A percentile compares a stretch with the other conserved stretches of the same genome.
Evolutionary conservation across 2,329 filamentous ascomycete species (phyloP).

Genomic region (Fonsecaea monophora): DNA sequence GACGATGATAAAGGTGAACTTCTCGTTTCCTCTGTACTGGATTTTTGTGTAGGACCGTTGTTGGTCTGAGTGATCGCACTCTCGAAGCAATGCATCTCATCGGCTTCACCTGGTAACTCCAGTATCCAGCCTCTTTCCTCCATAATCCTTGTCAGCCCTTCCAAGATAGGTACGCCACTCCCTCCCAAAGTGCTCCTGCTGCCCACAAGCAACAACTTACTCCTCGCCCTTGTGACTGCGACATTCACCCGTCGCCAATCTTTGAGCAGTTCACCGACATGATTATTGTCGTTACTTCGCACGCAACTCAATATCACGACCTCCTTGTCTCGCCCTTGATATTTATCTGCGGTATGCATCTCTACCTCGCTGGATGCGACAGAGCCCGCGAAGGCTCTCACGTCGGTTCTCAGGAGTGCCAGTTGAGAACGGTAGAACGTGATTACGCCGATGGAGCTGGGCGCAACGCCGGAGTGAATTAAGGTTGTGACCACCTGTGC

Average conservation of each 20-base stretch:
- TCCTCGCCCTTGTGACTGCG: slow-evolving; percentile 89
- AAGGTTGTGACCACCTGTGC: slow-evolving; percentile 81
- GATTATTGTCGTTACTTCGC: slow-evolving; percentile 78
- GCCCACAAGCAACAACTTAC: slow-evolving; percentile 87
- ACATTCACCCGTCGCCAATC: slow-evolving; percentile 96
- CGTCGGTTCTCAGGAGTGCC: slow-evolving; percentile 75
- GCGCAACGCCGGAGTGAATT: slow-evolving; percentile 74
- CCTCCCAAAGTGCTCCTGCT: slow-evolving; percentile 75
- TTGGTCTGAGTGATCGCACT: slow-evolving; percentile 47
- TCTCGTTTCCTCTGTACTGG: slow-evolving; percentile 9
- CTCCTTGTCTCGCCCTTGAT: slow-evolving; percentile 95
- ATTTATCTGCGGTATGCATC: slow-evolving; percentile 96
- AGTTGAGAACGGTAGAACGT: slow-evolving; percentile 96
- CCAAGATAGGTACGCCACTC: slow-evolving; percentile 73
- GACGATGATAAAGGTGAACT: not conserved
- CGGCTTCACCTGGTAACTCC: slow-evolving; percentile 69
- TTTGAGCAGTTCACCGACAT: slow-evolving; percentile 87
- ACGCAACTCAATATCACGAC: slow-evolving; percentile 87
- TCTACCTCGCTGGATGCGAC: slow-evolving; percentile 69
- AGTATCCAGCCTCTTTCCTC: slow-evolving; percentile 80
- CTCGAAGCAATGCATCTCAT: slow-evolving; percentile 73
- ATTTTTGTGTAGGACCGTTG: slow-evolving; percentile 13
- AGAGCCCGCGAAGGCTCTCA: slow-evolving; percentile 56
- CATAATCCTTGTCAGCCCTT: slow-evolving; percentile 77
- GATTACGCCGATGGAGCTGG: slow-evolving; percentile 86